phyloP scores from a whole-genome alignment of 1,139 yeast species.

The Diutina ranongensis region DNA sequence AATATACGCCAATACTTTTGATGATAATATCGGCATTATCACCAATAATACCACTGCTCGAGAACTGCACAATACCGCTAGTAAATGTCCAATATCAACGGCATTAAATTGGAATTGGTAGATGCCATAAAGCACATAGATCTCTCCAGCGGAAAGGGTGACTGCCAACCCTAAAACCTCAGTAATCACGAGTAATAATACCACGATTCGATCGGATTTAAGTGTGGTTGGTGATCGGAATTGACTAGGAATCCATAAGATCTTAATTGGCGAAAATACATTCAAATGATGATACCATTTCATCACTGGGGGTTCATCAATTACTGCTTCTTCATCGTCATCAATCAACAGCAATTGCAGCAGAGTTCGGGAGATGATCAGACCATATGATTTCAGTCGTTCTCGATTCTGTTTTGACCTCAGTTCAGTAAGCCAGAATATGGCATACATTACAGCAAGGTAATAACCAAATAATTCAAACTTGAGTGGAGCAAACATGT shows the following conservation, averaged over 20 bases:
- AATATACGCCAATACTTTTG: slow-evolving; percentile 17
- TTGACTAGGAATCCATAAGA: slow-evolving; percentile 28
- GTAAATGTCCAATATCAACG: slow-evolving; percentile 43
- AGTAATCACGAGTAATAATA: slow-evolving; percentile 32
- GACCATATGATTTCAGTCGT: background rate
- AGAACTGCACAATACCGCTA: slow-evolving; percentile 42
- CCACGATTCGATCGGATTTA: slow-evolving; percentile 18
- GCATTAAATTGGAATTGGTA: slow-evolving; percentile 50
- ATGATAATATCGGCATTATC: slow-evolving; percentile 24
- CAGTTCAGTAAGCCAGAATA: slow-evolving; percentile 46
- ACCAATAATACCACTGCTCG: slow-evolving; percentile 23
- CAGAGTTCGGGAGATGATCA: background rate
- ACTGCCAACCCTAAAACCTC: slow-evolving; percentile 33
- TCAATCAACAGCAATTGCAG: background rate
- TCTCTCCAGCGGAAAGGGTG: slow-evolving; percentile 28
- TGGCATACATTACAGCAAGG: slow-evolving; percentile 19
- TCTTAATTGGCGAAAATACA: slow-evolving; percentile 37
- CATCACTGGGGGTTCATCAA: background rate
- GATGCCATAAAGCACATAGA: slow-evolving; percentile 47
- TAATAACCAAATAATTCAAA: slow-evolving; percentile 18
- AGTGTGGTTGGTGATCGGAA: slow-evolving; percentile 11
- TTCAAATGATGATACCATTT: slow-evolving; percentile 9
- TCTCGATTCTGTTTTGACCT: slow-evolving; percentile 32
- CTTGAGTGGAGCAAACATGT: slow-evolving; percentile 21
- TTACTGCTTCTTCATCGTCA: background rate